phyloP scores from a whole-genome alignment of 352 stramenopile species.

The Plasmopara halstedii region DNA sequence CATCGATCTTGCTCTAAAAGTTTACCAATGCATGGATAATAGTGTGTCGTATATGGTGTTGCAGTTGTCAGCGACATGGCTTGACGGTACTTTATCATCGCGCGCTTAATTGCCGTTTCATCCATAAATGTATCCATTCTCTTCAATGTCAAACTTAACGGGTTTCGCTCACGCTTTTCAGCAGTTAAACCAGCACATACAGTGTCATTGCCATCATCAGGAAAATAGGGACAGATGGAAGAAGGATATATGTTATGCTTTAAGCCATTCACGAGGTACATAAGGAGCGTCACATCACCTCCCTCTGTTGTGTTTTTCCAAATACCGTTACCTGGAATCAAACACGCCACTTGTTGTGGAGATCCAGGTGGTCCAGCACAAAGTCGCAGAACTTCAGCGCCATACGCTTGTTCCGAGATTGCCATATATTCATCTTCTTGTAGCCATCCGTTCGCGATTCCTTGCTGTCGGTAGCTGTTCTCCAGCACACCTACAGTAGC shows the following conservation, averaged over 20 bases:
- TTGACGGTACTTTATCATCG: slow-evolving; percentile 28
- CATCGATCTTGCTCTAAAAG: slow-evolving; percentile 41
- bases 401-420: slow-evolving; percentile 59
- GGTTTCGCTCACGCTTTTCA: slow-evolving; percentile 35
- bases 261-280: slow-evolving; percentile 45
- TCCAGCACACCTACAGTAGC: slow-evolving; percentile 55
- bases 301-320: slow-evolving; percentile 65
- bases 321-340: slow-evolving; percentile 51
- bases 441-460: slow-evolving; percentile 44
- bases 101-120: slow-evolving; percentile 29
- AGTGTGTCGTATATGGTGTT: slow-evolving; percentile 53
- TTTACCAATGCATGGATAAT: slow-evolving; percentile 51
- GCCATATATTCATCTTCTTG: slow-evolving; percentile 43
- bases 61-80: slow-evolving; percentile 51
- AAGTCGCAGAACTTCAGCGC: slow-evolving; percentile 48
- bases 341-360: slow-evolving; percentile 49
- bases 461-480: slow-evolving; percentile 56
- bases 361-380: slow-evolving; percentile 39
- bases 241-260: slow-evolving; percentile 46
- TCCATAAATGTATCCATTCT: slow-evolving; percentile 44
- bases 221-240: slow-evolving; percentile 40
- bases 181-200: slow-evolving; percentile 30
- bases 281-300: slow-evolving; percentile 37
- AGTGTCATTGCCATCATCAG: slow-evolving; percentile 37
- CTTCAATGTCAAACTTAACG: slow-evolving; percentile 35